Conservation (phyloP, 2,329 filamentous ascomycete genomes). For the Huntiella savannae region DNA sequence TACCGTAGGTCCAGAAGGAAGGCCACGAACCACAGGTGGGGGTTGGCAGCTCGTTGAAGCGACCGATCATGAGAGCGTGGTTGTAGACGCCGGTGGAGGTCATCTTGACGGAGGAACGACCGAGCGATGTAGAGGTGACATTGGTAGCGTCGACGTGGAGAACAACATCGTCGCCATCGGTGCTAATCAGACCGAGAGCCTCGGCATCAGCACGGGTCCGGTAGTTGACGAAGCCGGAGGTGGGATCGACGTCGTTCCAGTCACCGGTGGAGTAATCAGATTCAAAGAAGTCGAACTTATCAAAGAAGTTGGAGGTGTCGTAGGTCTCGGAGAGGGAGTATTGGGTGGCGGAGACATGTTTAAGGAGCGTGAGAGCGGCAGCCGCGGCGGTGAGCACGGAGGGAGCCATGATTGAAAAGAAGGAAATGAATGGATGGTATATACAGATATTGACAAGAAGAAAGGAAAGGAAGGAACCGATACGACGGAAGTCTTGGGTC, state of each 20-base stretch:
- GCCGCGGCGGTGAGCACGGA: constrained; percentile 2
- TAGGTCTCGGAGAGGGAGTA: constrained; percentile 9
- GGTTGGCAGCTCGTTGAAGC: constrained; percentile 49
- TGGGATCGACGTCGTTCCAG: constrained; percentile 31
- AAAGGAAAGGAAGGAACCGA: background rate
- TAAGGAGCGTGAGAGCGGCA: background rate
- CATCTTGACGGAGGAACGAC: constrained; percentile 41
- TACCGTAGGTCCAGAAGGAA: constrained; percentile 38
- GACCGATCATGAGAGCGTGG: constrained; percentile 48
- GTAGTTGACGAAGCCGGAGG: constrained; percentile 44
- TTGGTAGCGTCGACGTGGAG: constrained; percentile 21
- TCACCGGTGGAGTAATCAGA: constrained; percentile 14
- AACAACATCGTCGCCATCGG: constrained; percentile 19
- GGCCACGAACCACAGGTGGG: constrained; percentile 54
- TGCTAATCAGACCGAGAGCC: constrained; percentile 19
- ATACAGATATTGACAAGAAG: background rate
- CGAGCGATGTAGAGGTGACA: constrained; percentile 14
- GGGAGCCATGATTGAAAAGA: constrained; percentile 1
- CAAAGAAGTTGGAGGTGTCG: constrained; percentile 24
- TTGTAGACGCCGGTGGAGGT: constrained; percentile 43
- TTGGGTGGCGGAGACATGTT: background rate
- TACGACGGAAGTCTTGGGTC: no score
- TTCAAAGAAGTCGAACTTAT: constrained; percentile 24
- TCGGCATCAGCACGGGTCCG: constrained; percentile 19
- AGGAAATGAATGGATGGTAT: background rate